Evolutionary conservation across 2,329 filamentous ascomycete genomes (phyloP), one percentile per base, ranked within the genome.

Genomic region (Mollisiaceae sp.): DNA sequence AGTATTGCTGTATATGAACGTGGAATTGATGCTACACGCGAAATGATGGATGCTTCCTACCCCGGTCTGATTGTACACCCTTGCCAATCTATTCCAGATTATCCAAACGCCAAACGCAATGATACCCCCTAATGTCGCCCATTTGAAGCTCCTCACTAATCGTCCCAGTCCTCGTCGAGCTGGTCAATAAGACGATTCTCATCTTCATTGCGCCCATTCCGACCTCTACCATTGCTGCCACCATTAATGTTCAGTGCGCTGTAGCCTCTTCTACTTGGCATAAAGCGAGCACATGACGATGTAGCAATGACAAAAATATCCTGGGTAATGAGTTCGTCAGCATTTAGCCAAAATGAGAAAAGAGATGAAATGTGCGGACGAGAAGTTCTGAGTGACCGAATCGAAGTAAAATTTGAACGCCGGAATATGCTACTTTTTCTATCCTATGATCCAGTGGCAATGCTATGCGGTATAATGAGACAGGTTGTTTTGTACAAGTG

Each of bases 131-230:
- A n/a, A 20, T 15, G 24, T 35, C 32, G 27, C 32, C 32, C 20
- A 57, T 57, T 57, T 39, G 8, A 57, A 32, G 12, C 4, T 39
- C 4, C 22, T 14, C 24, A 32, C 47, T 66, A 89, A 69, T 97
- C 94, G 72, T 97, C 94, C 94, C 94, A 98, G 77, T 97, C 94
- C 78, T 98, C 94, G 74, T 98, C 95, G 66, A 97, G 83, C 78
- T 97, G 93, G 77, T 98, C 94, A 77, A 99, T 98, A 72, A 98
- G 80, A 69, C 93, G 83, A 78, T 98, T 97, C 79, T 98, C 95
- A 63, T 93, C 94, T 65, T 97, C 94, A 8, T 70, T 61, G 27
- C 70, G 58, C 11, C 57, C 67, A 50, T 65, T 67, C 39, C 73
- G 65, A 35, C 74, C 72, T 35, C 74, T 56, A 14, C 70, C 64